Evolutionary conservation across 208 protist species (phyloP), one percentile per base, ranked within the genome.

Genomic region (Acanthamoeba comandoni): DNA sequence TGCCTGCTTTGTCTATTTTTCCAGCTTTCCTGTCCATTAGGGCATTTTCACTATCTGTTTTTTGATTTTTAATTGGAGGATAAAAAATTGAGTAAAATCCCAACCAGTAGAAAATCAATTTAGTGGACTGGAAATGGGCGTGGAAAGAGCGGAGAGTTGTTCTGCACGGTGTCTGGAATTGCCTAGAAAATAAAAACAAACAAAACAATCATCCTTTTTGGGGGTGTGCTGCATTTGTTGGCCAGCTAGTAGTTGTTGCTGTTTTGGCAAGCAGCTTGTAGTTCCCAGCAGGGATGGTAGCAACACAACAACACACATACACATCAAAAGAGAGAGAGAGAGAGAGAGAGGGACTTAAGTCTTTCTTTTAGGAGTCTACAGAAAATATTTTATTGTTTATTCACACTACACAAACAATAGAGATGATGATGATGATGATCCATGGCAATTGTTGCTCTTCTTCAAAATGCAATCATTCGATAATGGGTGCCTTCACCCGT

Each of bases 21-120:
- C n/a, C n/a, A n/a, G n/a, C n/a, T n/a, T n/a, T n/a, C n/a, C n/a
- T n/a, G n/a, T n/a, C n/a, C n/a, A n/a, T n/a, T n/a, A n/a, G n/a
- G n/a, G n/a, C n/a, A n/a, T n/a, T n/a, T n/a, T n/a, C n/a, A n/a
- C 53, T 60, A 60, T 60, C 53, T 60, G 53, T 60, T 17, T 60
- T 60, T 60, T 60, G 53, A n/a, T 17, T 60, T 60, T 60, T n/a
- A 17, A 60, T 12, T n/a, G 17, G 53, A 60, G 53, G n/a, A n/a
- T n/a, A n/a, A n/a, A n/a, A n/a, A n/a, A n/a, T n/a, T n/a, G n/a
- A n/a, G n/a, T n/a, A n/a, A n/a, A n/a, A n/a, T n/a, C n/a, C n/a
- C n/a, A n/a, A n/a, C n/a, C n/a, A n/a, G n/a, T n/a, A n/a, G n/a
- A n/a, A n/a, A n/a, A n/a, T n/a, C n/a, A n/a, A n/a, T n/a, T n/a